Conservation (phyloP, 805 yeast genomes). For the Nakazawaea anatomiae region DNA sequence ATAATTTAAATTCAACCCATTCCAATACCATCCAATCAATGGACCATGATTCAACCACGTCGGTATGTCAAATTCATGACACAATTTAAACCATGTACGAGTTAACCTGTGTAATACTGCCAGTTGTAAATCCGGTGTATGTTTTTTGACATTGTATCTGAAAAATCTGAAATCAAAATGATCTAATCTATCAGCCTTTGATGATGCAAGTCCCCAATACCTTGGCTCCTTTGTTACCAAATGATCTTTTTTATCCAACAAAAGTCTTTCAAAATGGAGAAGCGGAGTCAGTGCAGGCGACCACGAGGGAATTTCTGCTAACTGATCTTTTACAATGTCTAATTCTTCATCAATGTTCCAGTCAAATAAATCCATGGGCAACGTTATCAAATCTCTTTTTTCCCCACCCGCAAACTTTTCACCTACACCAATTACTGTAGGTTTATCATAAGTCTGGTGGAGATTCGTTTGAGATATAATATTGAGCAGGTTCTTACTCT, state of each 20-base stretch:
- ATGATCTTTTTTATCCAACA: neutral
- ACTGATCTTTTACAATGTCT: slow-evolving; percentile 59
- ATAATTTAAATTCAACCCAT: slow-evolving; percentile 54
- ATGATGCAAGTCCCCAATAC: slow-evolving; percentile 3
- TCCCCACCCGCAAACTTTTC: neutral
- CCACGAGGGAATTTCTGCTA: slow-evolving; percentile 44
- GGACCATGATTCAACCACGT: slow-evolving; percentile 62
- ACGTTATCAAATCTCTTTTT: neutral
- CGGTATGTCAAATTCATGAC: slow-evolving; percentile 33
- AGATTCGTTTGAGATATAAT: neutral
- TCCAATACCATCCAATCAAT: slow-evolving; percentile 54
- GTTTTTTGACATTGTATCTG: neutral
- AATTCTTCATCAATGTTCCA: neutral
- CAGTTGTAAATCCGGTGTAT: neutral
- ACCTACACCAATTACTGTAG: neutral
- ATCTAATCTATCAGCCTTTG: neutral
- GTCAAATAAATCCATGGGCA: neutral
- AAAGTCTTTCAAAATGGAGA: neutral
- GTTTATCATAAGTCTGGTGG: neutral
- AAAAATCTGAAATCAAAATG: slow-evolving; percentile 4
- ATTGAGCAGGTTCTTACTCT: neutral
- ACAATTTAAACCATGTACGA: slow-evolving; percentile 40
- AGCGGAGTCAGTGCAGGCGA: slow-evolving; percentile 50
- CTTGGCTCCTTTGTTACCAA: neutral
- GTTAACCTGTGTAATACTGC: slow-evolving; percentile 34